A percentile compares a stretch with the other conserved stretches of the same genome.
These are phyloP conservation scores for Dictyophora rubrovolvata DNA, from an alignment of 768 basidiomycete species.

Conservation along the genomic window DNA sequence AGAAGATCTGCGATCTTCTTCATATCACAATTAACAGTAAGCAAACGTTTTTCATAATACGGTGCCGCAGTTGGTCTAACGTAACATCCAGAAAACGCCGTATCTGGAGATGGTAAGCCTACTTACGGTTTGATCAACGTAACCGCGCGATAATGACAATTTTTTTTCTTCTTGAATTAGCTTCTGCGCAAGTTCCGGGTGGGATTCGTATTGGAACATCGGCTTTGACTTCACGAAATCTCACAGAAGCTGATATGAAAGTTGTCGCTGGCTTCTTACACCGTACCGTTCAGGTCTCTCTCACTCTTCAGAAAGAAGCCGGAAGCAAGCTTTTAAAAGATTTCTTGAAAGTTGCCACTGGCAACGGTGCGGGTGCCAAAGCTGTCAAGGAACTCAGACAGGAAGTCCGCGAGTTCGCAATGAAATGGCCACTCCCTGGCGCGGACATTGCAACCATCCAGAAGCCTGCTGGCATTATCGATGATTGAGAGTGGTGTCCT, in stretches of 20 bases:
- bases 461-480: constrained; percentile 39
- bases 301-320: constrained; percentile 87
- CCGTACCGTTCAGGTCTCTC: constrained; percentile 85
- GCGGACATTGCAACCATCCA: constrained; percentile 39
- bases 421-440: constrained; percentile 89
- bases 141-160: not conserved
- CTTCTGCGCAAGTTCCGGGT: constrained; percentile 90
- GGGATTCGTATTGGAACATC: constrained; percentile 95
- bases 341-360: constrained; percentile 73
- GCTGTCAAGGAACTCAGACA: constrained; percentile 63
- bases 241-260: constrained; percentile 82
- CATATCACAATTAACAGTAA: constrained; percentile 94
- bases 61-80: not conserved
- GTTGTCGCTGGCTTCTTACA: constrained; percentile 85
- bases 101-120: constrained; percentile 75
- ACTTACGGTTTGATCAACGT: constrained; percentile 9
- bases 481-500: constrained; percentile 30
- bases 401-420: constrained; percentile 78
- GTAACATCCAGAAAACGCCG: constrained; percentile 68
- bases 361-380: constrained; percentile 55
- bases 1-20: constrained; percentile 95
- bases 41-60: constrained; percentile 19
- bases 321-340: constrained; percentile 93
- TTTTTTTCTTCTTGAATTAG: not conserved
- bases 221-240: constrained; percentile 88